Evolutionary conservation across 306 rosid genomes (phyloP).

Genomic region (Prunus kanzakura): DNA sequence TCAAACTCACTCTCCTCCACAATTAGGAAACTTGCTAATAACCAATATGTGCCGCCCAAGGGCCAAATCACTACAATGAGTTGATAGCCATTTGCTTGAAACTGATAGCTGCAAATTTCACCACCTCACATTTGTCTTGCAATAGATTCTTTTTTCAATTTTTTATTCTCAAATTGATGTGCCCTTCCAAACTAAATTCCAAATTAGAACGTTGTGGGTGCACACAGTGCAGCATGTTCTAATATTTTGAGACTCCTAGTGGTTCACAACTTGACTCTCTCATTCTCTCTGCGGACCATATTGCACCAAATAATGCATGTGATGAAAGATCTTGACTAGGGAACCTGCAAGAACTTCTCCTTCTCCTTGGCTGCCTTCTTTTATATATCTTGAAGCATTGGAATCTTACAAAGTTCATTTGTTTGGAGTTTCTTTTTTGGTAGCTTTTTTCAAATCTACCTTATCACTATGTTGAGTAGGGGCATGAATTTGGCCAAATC

Average conservation of each 20-base stretch:
- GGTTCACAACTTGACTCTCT: neutral
- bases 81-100: neutral
- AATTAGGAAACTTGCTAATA: too few species aligned
- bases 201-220: neutral
- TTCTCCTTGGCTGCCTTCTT: neutral
- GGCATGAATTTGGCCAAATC: too few species aligned
- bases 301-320: neutral
- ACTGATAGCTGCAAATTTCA: neutral
- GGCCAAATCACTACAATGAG: too few species aligned
- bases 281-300: neutral
- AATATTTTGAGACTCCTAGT: neutral
- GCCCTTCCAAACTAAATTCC: neutral
- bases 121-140: neutral
- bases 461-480: neutral
- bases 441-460: too few species aligned
- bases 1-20: too few species aligned
- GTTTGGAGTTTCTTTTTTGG: too few species aligned
- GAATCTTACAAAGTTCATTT: neutral
- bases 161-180: neutral
- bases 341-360: neutral
- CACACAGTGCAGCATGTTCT: neutral
- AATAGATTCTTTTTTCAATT: neutral
- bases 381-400: neutral
- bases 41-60: too few species aligned
- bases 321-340: slow-evolving; percentile 8